These are phyloP conservation scores for Colletotrichum godetiae DNA, from an alignment of 2,329 filamentous ascomycete species.

Conservation along the genomic window DNA sequence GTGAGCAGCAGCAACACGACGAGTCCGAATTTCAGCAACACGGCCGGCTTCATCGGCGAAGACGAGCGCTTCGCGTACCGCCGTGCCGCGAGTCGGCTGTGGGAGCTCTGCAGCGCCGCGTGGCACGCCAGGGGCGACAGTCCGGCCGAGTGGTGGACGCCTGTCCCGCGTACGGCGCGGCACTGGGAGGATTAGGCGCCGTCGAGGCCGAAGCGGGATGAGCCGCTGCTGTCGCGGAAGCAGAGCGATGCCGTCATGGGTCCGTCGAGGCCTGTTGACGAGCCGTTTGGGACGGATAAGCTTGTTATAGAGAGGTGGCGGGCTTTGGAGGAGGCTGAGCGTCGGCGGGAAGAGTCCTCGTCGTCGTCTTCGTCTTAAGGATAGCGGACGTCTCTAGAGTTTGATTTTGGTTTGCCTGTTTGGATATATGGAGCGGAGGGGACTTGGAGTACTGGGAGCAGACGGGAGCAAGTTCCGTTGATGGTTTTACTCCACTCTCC, in stretches of 20 bases:
- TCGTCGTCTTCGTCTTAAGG: neutral
- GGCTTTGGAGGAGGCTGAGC: conserved; percentile 43
- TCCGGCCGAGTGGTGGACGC: conserved; percentile 67
- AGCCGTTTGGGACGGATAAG: conserved; percentile 46
- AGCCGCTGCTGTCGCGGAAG: neutral
- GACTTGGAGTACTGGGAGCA: neutral
- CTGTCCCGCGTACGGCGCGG: conserved; percentile 70
- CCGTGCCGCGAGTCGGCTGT: conserved; percentile 79
- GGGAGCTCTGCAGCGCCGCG: conserved; percentile 80
- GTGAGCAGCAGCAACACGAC: conserved; percentile 27
- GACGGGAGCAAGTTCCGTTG: neutral
- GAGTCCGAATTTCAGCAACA: conserved; percentile 74
- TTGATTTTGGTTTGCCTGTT: neutral
- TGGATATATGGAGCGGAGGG: neutral
- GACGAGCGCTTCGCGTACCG: conserved; percentile 87
- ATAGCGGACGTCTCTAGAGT: neutral
- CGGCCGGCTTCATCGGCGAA: conserved; percentile 78
- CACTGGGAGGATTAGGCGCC: conserved; percentile 69
- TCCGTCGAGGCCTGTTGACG: conserved; percentile 45
- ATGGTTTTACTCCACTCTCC: neutral
- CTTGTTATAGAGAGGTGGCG: conserved; percentile 49
- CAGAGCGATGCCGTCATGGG: conserved; percentile 32
- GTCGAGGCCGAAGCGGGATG: conserved; percentile 26
- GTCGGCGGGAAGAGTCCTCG: conserved; percentile 10
- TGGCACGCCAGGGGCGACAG: conserved; percentile 72